Evolutionary conservation across 768 basidiomycete species (phyloP), one percentile per base, ranked within the genome.

Genomic region (Termitomyces sp.): DNA sequence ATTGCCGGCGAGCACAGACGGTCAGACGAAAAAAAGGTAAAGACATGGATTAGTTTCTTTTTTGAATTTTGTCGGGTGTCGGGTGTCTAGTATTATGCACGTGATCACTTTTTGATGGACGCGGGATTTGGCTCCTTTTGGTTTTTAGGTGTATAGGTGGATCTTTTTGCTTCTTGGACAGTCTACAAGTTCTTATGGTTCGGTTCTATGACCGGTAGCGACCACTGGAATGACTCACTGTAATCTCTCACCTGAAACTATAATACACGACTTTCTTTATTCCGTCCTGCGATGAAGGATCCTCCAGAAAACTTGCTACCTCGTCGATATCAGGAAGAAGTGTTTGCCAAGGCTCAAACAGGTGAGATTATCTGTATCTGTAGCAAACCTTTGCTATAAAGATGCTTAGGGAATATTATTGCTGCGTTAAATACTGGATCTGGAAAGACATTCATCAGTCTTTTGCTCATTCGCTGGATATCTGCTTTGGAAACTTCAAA

Each of bases 401-500:
- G 77, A 48, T 66, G 76, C 52, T 61, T 64, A 69, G 78, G 77
- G 53, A 92, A 92, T 67, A 77, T 90, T 55, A 79, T 92, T 63
- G 86, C 90, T 35, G 89, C 89, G 5, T 77, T 91, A 43, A 82
- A 85, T 56, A 92, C 90, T 0, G 90, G 90, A 23, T 83, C 87
- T 0, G 90, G 90, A 9, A 91, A 92, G 74, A 91, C 90, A 1
- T 83, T 87, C 58, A 88, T 92, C 48, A 83, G 86, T 10, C 75
- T 89, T 4, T 74, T 92, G 20, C 77, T 95, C 59, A 87, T 94
- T 66, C 87, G 87, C 73, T 92, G 87, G 87, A 79, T 89, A 57
- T 77, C 83, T 20, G 67, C 81, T 0, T 81, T 81, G 60, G 76
- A 82, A 20, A 64, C 69, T 16, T 77, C 80, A 1, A 64, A 72